A percentile compares a stretch with the other conserved stretches of the same genome.
Conservation (phyloP, 257 asterid species). For the Nicotiana attenuata region DNA sequence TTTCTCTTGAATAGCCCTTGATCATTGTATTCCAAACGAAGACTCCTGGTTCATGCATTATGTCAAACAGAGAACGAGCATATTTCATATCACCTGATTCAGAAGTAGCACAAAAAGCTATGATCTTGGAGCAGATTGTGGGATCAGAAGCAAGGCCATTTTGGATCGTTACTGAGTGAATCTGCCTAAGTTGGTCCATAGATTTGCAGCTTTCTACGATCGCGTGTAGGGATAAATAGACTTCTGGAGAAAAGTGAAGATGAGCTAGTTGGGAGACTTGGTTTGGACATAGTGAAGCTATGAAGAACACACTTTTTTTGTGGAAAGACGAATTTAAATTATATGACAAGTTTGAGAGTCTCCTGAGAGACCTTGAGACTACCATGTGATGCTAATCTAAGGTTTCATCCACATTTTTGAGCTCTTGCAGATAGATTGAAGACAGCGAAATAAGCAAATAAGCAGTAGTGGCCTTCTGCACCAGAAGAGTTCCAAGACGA, state of each 20-base stretch:
- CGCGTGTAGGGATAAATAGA: not conserved
- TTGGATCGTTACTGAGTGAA: slow-evolving; percentile 14
- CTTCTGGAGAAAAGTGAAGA: slow-evolving; percentile 8
- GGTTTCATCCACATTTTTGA: not conserved
- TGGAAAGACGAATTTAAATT: not conserved
- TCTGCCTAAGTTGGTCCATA: slow-evolving; percentile 17
- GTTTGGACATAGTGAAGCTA: slow-evolving; percentile 4
- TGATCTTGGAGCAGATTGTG: slow-evolving; percentile 12
- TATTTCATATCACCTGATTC: slow-evolving; percentile 17
- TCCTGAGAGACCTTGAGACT: not conserved
- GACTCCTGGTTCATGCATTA: slow-evolving; percentile 23
- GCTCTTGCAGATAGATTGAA: not conserved
- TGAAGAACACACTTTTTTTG: not conserved
- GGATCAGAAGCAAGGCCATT: slow-evolving; percentile 6
- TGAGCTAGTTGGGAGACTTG: not conserved
- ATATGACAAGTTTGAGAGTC: not conserved
- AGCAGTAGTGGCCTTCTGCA: not conserved
- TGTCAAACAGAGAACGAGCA: slow-evolving; percentile 24
- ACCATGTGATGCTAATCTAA: not conserved
- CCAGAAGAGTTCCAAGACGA: too few species aligned
- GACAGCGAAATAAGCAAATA: not conserved
- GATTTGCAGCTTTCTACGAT: slow-evolving; percentile 15
- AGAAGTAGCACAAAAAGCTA: slow-evolving; percentile 8
- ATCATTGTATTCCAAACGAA: slow-evolving; percentile 31
- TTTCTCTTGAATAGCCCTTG: slow-evolving; percentile 19